These are phyloP conservation scores for Phytophthora brassicae DNA, from an alignment of 352 stramenopile genomes.

Conservation along the genomic window DNA sequence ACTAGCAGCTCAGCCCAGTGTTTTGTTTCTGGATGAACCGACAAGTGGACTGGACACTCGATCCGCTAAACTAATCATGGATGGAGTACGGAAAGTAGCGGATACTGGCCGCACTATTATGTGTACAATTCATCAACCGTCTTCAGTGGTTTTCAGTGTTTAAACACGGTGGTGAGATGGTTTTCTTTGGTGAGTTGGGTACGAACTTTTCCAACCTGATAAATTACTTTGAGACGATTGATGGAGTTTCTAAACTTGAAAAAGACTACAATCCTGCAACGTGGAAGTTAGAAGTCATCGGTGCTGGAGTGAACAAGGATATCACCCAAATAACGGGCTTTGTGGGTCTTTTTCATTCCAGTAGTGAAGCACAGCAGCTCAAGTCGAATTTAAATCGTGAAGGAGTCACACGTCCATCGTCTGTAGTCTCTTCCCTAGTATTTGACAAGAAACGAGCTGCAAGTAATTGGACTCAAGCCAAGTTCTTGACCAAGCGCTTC, in stretches of 20 bases:
- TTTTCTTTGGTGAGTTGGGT: constrained; percentile 61
- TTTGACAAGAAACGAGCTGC: constrained; percentile 33
- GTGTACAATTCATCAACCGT: constrained; percentile 90
- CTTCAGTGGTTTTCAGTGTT: constrained; percentile 37
- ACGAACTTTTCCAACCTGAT: constrained; percentile 35
- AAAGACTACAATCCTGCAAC: constrained; percentile 80
- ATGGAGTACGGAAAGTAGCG: constrained; percentile 75
- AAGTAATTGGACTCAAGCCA: constrained; percentile 18
- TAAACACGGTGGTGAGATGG: constrained; percentile 46
- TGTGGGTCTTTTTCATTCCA: constrained; percentile 10
- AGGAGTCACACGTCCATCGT: constrained; percentile 26
- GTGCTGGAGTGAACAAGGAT: constrained; percentile 42
- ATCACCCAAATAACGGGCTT: constrained; percentile 9
- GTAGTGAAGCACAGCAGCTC: constrained; percentile 3
- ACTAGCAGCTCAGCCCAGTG: constrained; percentile 73
- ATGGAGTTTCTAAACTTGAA: constrained; percentile 37
- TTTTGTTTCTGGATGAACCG: constrained; percentile 80
- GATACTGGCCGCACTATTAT: constrained; percentile 60
- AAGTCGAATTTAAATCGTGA: constrained; percentile 3
- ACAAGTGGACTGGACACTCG: constrained; percentile 82
- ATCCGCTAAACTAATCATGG: constrained; percentile 75
- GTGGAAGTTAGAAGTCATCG: constrained; percentile 81
- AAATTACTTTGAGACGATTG: constrained; percentile 59
- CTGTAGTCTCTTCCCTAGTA: not conserved
- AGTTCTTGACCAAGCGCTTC: constrained; percentile 48